These are phyloP conservation scores for Chaetomium tenue DNA, from an alignment of 495 filamentous ascomycete species.

Conservation along the genomic window DNA sequence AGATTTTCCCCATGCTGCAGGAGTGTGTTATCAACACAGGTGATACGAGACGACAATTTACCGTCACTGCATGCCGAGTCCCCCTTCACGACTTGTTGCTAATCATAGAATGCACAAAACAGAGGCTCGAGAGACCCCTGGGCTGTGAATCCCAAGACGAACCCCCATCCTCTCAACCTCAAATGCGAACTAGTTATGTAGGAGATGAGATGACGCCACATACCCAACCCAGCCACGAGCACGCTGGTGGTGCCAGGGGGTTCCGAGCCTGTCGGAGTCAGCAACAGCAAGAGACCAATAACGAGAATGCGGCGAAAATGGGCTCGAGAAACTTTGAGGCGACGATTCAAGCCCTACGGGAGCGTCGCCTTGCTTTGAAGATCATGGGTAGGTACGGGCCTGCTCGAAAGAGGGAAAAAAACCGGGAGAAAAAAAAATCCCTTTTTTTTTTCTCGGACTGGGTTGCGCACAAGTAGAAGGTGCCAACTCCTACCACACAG, in stretches of 20 bases:
- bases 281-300: too few species aligned
- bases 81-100: background rate
- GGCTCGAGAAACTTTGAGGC: background rate
- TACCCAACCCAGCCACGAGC: background rate
- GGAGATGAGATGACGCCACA: background rate
- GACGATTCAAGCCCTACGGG: background rate
- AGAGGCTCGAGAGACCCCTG: background rate
- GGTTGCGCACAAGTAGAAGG: too few species aligned
- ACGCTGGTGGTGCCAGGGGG: too few species aligned
- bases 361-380: background rate
- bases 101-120: background rate
- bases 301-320: too few species aligned
- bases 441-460: too few species aligned
- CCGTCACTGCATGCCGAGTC: background rate
- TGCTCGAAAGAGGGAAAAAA: background rate
- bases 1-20: constrained; percentile 1
- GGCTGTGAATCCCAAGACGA: too few species aligned
- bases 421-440: too few species aligned
- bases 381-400: background rate
- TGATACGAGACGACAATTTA: constrained; percentile 2
- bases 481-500: too few species aligned
- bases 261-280: too few species aligned
- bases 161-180: too few species aligned
- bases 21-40: background rate
- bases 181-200: background rate